Evolutionary conservation across 768 basidiomycete genomes (phyloP).

Genomic region (Mycena amicta): DNA sequence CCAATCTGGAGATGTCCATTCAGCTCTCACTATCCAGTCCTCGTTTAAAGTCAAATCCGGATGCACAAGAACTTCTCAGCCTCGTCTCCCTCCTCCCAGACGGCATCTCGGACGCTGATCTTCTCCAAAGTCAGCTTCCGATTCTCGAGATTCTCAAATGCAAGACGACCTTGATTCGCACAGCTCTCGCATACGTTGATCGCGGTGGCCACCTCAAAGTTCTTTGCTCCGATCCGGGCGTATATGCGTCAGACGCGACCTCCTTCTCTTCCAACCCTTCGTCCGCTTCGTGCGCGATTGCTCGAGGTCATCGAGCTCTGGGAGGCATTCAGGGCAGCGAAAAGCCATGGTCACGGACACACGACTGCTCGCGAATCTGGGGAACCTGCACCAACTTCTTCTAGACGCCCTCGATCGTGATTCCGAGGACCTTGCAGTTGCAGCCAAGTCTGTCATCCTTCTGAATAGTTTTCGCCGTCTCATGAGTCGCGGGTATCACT

Average conservation of each 20-base stretch:
- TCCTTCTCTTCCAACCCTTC: background rate
- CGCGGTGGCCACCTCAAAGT: background rate
- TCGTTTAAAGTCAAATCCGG: background rate
- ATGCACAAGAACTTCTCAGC: background rate
- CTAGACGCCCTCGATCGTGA: too few species aligned
- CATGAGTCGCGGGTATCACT: too few species aligned
- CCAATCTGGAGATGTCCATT: conserved; percentile 5
- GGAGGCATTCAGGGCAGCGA: background rate
- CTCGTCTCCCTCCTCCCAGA: background rate
- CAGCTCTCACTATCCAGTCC: conserved; percentile 1
- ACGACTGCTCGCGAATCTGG: background rate
- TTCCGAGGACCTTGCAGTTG: too few species aligned
- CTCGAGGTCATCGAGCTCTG: background rate
- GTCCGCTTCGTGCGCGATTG: too few species aligned
- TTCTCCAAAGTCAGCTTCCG: background rate
- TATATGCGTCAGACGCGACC: background rate
- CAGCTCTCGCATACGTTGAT: background rate
- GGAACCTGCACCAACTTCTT: too few species aligned
- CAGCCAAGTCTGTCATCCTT: too few species aligned
- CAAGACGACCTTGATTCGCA: background rate
- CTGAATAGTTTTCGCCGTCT: too few species aligned
- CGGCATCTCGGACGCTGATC: background rate
- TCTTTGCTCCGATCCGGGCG: background rate
- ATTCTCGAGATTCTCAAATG: background rate
- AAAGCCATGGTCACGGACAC: background rate